These are phyloP conservation scores for Iris pallida DNA, from an alignment of 116 monocot species.

Conservation along the genomic window DNA sequence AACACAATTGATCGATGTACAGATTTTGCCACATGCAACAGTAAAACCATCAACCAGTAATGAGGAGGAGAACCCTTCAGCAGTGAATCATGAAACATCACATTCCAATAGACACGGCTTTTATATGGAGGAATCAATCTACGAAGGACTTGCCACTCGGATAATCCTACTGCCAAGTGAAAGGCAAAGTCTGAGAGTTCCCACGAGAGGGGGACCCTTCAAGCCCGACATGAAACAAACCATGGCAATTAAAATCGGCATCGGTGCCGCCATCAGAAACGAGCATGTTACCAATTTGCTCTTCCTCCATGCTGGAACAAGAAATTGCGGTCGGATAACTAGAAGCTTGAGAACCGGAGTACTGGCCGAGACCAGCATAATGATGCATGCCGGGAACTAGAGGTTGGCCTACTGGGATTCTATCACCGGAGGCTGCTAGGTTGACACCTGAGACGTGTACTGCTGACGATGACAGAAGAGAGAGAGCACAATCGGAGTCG, in stretches of 20 bases:
- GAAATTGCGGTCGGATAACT: conserved; percentile 39
- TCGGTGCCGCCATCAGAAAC: conserved; percentile 32
- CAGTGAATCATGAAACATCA: no score
- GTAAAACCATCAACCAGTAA: no score
- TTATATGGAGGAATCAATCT: no score
- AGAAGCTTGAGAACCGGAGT: conserved; percentile 21
- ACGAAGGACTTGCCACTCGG: no score
- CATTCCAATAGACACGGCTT: no score
- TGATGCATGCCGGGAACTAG: conserved; percentile 17
- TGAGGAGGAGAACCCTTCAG: no score
- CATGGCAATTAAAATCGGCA: conserved; percentile 39
- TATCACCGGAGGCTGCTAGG: conserved; percentile 18
- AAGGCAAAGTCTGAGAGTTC: conserved; percentile 22
- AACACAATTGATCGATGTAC: no score
- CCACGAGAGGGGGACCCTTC: conserved; percentile 35
- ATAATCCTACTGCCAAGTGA: conserved; percentile 33
- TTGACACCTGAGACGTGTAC: conserved; percentile 14
- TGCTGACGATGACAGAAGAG: conserved; percentile 83
- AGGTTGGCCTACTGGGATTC: conserved; percentile 37
- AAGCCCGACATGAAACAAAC: conserved; percentile 41
- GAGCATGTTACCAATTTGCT: conserved; percentile 25
- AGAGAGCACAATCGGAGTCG: conserved; percentile 81
- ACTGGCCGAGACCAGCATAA: conserved; percentile 7
- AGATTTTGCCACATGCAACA: no score
- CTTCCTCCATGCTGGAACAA: conserved; percentile 36